Conservation (phyloP, 257 asterid species). For the Coffea eugenioides region DNA sequence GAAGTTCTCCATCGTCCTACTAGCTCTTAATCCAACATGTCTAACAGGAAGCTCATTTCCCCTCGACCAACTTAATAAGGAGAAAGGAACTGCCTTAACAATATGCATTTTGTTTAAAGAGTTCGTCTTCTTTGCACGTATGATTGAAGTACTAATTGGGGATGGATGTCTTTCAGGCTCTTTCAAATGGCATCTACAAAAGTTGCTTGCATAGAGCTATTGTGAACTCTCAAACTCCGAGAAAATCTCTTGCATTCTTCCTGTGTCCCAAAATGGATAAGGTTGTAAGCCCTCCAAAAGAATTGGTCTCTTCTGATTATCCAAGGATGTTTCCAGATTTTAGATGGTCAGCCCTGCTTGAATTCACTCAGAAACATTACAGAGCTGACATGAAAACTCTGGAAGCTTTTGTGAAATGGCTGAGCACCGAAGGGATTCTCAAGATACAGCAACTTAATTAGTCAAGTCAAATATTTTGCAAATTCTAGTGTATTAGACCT, state of each 20-base stretch:
- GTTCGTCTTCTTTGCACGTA: neutral
- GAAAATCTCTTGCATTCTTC: conserved; percentile 76
- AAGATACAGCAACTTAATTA: conserved; percentile 1
- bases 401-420: conserved; percentile 62
- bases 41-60: too few relatives aligned
- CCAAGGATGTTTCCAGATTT: conserved; percentile 73
- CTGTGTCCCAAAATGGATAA: conserved; percentile 60
- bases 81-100: neutral
- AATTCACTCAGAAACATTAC: conserved; percentile 77
- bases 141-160: neutral
- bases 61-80: neutral
- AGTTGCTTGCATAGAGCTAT: conserved; percentile 83
- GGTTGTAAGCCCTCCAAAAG: conserved; percentile 57
- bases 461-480: neutral
- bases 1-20: neutral
- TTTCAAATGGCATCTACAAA: conserved; percentile 76
- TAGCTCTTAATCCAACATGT: neutral
- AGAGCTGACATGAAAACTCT: conserved; percentile 80
- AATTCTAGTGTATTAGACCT: neutral
- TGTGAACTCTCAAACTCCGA: conserved; percentile 48
- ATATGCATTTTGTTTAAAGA: neutral
- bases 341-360: conserved; percentile 59
- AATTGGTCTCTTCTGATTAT: conserved; percentile 30
- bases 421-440: conserved; percentile 16
- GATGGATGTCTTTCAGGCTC: conserved; percentile 45